Evolutionary conservation across 1,284 basidiomycete genomes (phyloP), one percentile per base, ranked within the genome.

Genomic region (Leccinum ponderosum): DNA sequence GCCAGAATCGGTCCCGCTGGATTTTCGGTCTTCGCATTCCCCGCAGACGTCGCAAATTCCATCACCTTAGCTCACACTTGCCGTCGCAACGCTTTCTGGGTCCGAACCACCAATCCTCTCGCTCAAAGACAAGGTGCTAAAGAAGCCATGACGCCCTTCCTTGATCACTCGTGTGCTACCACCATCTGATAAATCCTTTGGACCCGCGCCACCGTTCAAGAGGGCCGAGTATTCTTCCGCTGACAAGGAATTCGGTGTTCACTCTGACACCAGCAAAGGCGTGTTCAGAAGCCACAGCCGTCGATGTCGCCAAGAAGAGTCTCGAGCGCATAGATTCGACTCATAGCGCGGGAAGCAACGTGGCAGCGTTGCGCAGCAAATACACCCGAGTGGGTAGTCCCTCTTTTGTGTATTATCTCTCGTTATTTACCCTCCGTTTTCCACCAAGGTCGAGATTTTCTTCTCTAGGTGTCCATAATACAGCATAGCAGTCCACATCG

Each of bases 301-400:
- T 71, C 42, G 75, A 75, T 59, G 67, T 54, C 56, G 64, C 69
- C n/a, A 67, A 68, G 60, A 68, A 68, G 55, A 55, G 63, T 27
- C 57, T 82, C 4, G 80, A 83, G 59, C 80, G 81, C 62, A 76
- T 74, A 25, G 82, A 85, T 55, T 84, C 83, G 1, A 77, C 76
- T 14, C 78, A 73, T 56, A 89, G 83, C 64, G 81, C 71, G 35
- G 83, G 81, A 14, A 87, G 84, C 66, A 74, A 87, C 29, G 89
- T 92, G 42, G 87, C 90, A 52, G 83, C 84, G 0, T 84, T 92
- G 78, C 80, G 87, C 37, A 83, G 82, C 66, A 82, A 82, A 59
- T 91, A 89, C 67, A 80, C 82, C 27, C 80, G 77, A 54, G 77
- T 72, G 58, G 90, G 91, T 65, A 54, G 85, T 77, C 17, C 44